Conservation (phyloP, 2,329 filamentous ascomycete genomes). For the Chrysoporthe austroafricana region DNA sequence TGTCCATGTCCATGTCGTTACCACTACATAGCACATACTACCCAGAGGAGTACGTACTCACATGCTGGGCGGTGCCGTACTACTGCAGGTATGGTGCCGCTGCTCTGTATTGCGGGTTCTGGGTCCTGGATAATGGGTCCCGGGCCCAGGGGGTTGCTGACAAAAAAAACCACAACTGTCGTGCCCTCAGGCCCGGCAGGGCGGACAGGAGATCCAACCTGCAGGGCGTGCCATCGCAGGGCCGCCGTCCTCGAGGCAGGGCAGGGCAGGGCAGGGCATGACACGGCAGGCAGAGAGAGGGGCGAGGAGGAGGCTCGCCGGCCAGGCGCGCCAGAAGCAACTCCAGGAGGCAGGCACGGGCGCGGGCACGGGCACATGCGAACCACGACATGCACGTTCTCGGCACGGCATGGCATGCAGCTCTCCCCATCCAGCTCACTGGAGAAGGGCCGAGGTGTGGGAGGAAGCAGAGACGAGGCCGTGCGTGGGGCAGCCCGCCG, state of each 20-base stretch:
- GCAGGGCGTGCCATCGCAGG: background rate
- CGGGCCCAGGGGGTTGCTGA: background rate
- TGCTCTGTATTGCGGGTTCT: background rate
- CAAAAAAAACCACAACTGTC: background rate
- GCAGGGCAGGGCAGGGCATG: too few relatives aligned
- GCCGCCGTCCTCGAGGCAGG: too few relatives aligned
- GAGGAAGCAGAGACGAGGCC: background rate
- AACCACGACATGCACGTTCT: background rate
- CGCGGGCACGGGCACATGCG: background rate
- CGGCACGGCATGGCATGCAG: background rate
- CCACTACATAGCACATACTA: too few relatives aligned
- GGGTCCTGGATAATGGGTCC: conserved; percentile 4
- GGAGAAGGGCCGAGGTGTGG: background rate
- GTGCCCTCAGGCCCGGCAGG: background rate
- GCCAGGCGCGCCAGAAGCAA: too few relatives aligned
- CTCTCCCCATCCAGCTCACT: background rate
- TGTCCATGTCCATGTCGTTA: too few relatives aligned
- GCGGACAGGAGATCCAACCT: background rate
- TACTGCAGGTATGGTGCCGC: too few relatives aligned
- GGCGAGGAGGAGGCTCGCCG: too few relatives aligned
- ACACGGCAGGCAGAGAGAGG: too few relatives aligned
- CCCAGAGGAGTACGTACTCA: too few relatives aligned
- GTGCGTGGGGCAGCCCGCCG: too few relatives aligned
- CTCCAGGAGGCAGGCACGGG: too few relatives aligned
- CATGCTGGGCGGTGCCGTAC: too few relatives aligned